Evolutionary conservation across 2,329 filamentous ascomycete genomes (phyloP).

Genomic region (Sporothrix pseudoabietina): DNA sequence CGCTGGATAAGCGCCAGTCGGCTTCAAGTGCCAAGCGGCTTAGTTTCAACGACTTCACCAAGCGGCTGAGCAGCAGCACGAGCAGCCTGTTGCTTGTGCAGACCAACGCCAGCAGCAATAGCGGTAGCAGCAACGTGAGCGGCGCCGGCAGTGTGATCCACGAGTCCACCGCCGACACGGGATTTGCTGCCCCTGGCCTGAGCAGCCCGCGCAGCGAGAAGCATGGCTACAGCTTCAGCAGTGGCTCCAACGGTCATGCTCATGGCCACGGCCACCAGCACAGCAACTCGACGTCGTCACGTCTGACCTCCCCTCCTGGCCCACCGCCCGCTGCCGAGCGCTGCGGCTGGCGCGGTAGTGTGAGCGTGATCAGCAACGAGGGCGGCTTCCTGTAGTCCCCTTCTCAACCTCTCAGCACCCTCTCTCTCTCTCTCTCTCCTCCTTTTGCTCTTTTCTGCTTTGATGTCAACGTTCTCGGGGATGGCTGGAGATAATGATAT

Average conservation of each 20-base stretch:
- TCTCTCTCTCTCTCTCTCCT: background rate
- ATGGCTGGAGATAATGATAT: background rate
- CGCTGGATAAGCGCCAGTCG: constrained; percentile 53
- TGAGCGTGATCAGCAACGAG: constrained; percentile 57
- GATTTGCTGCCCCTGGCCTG: constrained; percentile 19
- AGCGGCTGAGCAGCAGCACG: constrained; percentile 62
- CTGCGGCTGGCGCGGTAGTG: constrained; percentile 60
- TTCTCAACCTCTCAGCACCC: background rate
- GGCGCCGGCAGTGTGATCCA: constrained; percentile 36
- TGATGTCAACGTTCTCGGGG: background rate
- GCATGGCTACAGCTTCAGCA: constrained; percentile 40
- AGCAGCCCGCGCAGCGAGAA: constrained; percentile 28
- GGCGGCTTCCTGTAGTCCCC: constrained; percentile 55
- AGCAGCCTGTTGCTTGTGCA: constrained; percentile 62
- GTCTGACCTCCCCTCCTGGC: constrained; percentile 37
- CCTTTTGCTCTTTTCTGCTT: background rate
- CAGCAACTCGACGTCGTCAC: constrained; percentile 21
- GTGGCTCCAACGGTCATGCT: constrained; percentile 42
- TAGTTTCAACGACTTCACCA: constrained; percentile 64
- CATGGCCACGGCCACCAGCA: constrained; percentile 15
- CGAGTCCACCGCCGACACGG: constrained; percentile 34
- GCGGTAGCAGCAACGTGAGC: constrained; percentile 44
- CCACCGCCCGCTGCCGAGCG: constrained; percentile 46
- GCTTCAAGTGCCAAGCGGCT: constrained; percentile 59
- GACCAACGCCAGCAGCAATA: constrained; percentile 54